A percentile compares a stretch with the other conserved stretches of the same genome.
phyloP scores from a whole-genome alignment of 2,329 filamentous ascomycete genomes.

The Penicillium oxalicum region DNA sequence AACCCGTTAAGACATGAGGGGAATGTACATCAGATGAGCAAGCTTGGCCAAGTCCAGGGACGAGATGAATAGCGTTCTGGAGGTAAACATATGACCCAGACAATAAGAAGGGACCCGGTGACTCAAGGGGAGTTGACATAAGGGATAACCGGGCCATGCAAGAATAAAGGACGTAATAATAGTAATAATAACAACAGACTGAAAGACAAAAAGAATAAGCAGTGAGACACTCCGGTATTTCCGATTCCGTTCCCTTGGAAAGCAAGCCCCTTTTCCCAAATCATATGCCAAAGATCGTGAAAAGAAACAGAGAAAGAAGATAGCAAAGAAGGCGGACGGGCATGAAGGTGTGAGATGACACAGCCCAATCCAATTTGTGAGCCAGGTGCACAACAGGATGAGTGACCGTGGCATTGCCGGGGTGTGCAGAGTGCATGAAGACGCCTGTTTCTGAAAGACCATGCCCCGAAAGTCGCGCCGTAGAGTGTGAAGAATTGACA shows the following conservation, averaged over 20 bases:
- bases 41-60: conserved; percentile 3
- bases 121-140: conserved; percentile 11
- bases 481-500: conserved; percentile 12
- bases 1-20: conserved; percentile 5
- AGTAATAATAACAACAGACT: background rate
- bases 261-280: conserved; percentile 9
- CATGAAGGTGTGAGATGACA: background rate
- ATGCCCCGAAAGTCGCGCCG: conserved; percentile 4
- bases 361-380: conserved; percentile 1
- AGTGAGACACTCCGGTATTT: conserved; percentile 15
- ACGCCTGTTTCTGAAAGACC: conserved; percentile 13
- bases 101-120: conserved; percentile 11
- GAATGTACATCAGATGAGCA: conserved; percentile 19
- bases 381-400: background rate
- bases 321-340: conserved; percentile 6
- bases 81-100: conserved; percentile 12
- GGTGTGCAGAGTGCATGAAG: conserved; percentile 6
- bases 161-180: conserved; percentile 10
- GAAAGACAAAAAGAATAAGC: conserved; percentile 5
- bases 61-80: conserved; percentile 11
- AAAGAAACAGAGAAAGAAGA: conserved; percentile 1
- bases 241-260: conserved; percentile 8
- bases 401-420: background rate
- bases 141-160: conserved; percentile 19
- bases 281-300: conserved; percentile 19